These are phyloP conservation scores for Ascochyta rabiei DNA, from an alignment of 2,329 filamentous ascomycete genomes.

Conservation along the genomic window DNA sequence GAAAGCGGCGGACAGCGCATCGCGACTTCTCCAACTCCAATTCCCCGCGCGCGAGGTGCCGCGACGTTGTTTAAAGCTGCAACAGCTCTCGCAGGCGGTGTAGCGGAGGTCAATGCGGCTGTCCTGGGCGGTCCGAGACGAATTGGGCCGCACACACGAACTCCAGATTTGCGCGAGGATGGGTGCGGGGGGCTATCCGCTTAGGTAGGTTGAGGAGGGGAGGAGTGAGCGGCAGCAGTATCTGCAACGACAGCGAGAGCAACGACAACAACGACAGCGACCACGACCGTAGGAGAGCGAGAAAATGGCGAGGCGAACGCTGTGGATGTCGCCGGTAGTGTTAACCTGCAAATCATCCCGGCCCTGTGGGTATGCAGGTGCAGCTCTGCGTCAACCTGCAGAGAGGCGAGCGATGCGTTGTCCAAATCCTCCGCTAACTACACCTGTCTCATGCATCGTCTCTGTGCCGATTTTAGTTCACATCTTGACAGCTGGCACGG, in stretches of 20 bases:
- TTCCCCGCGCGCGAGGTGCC: conserved; percentile 35
- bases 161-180: conserved; percentile 27
- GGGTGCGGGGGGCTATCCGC: conserved; percentile 19
- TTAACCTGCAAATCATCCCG: conserved; percentile 42
- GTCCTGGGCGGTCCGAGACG: conserved; percentile 38
- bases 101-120: conserved; percentile 47
- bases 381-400: conserved; percentile 51
- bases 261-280: conserved; percentile 18
- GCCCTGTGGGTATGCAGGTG: conserved; percentile 43
- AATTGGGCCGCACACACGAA: conserved; percentile 28
- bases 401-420: conserved; percentile 43
- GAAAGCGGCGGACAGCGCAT: conserved; percentile 46
- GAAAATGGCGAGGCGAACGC: conserved; percentile 37
- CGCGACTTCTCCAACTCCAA: conserved; percentile 43
- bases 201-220: conserved; percentile 8
- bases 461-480: conserved; percentile 34
- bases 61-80: conserved; percentile 35
- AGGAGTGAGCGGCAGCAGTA: conserved; percentile 7
- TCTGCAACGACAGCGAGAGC: conserved; percentile 13
- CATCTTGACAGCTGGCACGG: conserved; percentile 48
- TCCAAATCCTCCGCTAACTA: conserved; percentile 43
- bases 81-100: conserved; percentile 47
- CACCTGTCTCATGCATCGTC: conserved; percentile 37
- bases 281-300: conserved; percentile 23
- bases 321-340: conserved; percentile 37